Base-by-base conservation (phyloP, 305 asterid species). In the Caryopteris hybrid region DNA sequence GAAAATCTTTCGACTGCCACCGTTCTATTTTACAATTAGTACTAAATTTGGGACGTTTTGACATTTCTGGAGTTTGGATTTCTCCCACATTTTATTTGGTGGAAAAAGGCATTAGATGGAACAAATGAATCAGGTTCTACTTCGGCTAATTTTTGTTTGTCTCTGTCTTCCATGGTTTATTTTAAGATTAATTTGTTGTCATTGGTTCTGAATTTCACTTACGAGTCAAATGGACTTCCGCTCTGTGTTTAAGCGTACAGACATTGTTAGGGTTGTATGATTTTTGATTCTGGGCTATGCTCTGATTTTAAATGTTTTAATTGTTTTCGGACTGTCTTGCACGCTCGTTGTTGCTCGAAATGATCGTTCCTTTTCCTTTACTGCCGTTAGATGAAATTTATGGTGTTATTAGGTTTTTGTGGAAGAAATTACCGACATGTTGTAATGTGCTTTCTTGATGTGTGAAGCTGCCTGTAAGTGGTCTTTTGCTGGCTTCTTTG, bases 61-160 rank as follows among this genome's bases (percentile, higher is more conserved):
- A 39, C 62, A 48, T 25, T 52, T 42, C 45, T 59, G 64, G 77
- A 83, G 70, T 47, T 79, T 79, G 69, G 74, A 78, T 77, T 54
- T 41, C 73, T 42, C 71, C 63, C 61, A 29, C 25, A 63, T 78
- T 66, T 74, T 64, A 71, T 62, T 78, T 77, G 75, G 72, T 36
- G 83, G 81, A 74, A 70, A 67, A 73, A 38, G 13, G 54, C 38
- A 29, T 29, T n/a, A 62, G 51, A 64, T 54, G 56, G 45, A 69
- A 36, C 42, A 69, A 22, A 60, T 43, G 31, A 73, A n/a, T 50
- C 63, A 67, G 36, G 52, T 65, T 51, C 65, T 66, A 45, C 51
- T 47, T 48, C 13, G 68, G 66, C 58, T 71, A 68, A 59, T 56
- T 68, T 16, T 70, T 25, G 20, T 22, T 13, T 25, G 33, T 36